These are phyloP conservation scores for Hordeum vulgare DNA, from an alignment of 176 grass and related monocot species.

Conservation along the genomic window DNA sequence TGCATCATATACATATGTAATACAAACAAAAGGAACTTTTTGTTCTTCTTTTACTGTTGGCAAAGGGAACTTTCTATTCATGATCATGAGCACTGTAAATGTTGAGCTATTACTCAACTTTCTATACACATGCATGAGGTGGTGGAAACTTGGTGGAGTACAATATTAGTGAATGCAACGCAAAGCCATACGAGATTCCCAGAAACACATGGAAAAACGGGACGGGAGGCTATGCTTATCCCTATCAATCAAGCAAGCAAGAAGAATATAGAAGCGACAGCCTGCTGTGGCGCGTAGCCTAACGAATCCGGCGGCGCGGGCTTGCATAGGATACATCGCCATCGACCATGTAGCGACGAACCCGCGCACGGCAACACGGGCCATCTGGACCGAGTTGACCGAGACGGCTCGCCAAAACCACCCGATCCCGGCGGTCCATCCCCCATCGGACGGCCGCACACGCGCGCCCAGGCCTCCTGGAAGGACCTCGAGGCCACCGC, in stretches of 20 bases:
- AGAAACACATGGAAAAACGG: neutral
- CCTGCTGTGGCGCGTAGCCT: neutral
- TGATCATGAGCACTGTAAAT: neutral
- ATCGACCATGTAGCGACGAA: constrained; percentile 5
- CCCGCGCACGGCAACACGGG: constrained; percentile 11
- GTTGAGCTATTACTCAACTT: no score
- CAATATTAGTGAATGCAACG: neutral
- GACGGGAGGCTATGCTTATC: neutral
- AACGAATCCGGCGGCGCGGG: neutral
- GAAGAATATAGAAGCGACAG: neutral
- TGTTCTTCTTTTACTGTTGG: neutral
- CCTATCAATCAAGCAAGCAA: neutral
- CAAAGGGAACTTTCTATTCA: neutral
- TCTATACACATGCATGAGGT: neutral
- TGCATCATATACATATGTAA: neutral
- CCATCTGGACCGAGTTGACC: neutral
- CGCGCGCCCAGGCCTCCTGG: neutral
- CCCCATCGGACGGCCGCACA: neutral
- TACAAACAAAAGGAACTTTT: neutral
- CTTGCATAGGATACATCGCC: neutral
- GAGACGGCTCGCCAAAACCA: neutral
- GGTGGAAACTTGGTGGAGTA: neutral
- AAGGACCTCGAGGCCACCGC: neutral
- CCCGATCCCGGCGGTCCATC: neutral
- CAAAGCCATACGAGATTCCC: neutral